phyloP scores from a whole-genome alignment of 768 basidiomycete genomes.

The Suillus occidentalis region DNA sequence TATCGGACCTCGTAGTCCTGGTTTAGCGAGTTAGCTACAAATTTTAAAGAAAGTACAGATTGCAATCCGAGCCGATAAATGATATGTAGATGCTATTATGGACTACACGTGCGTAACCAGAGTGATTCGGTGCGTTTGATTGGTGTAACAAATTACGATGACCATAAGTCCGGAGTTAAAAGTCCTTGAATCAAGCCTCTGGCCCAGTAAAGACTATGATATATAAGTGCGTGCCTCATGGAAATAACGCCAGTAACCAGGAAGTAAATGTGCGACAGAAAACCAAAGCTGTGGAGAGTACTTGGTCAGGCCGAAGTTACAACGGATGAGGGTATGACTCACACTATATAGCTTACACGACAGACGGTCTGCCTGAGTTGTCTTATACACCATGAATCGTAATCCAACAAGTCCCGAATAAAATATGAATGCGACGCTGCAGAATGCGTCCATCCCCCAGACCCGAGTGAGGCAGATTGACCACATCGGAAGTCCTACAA shows the following conservation, averaged over 20 bases:
- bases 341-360: constrained; percentile 35
- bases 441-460: constrained; percentile 29
- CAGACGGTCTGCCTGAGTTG: constrained; percentile 23
- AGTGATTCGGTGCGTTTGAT: neutral
- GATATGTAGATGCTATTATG: neutral
- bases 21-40: no score
- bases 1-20: no score
- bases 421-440: constrained; percentile 24
- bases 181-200: neutral
- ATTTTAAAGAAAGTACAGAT: neutral
- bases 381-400: constrained; percentile 25
- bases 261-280: constrained; percentile 30
- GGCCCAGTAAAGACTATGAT: neutral
- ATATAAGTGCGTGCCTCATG: constrained; percentile 13
- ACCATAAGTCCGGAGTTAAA: neutral
- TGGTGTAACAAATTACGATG: neutral
- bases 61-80: neutral
- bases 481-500: constrained; percentile 31
- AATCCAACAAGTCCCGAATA: constrained; percentile 27
- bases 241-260: constrained; percentile 31
- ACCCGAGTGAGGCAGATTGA: constrained; percentile 27
- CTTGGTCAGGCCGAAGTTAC: neutral
- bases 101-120: neutral
- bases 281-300: constrained; percentile 28
- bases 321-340: constrained; percentile 8